phyloP scores from a whole-genome alignment of 345 rosid genomes.

The Stellera chamaejasme region DNA sequence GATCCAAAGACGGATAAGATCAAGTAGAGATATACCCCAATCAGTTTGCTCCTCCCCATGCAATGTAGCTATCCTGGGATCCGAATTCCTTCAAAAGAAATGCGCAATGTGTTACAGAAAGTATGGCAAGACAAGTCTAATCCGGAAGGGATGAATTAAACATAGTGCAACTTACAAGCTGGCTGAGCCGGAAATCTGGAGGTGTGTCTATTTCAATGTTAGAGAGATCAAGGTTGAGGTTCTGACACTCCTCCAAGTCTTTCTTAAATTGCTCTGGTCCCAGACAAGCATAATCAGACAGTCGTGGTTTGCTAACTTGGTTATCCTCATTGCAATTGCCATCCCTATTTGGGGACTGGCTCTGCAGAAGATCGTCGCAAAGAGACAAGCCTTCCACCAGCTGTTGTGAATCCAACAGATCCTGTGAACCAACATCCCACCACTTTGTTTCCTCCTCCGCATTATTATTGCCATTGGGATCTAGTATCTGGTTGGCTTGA shows the following conservation, averaged over 20 bases:
- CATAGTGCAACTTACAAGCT: slow-evolving; percentile 47
- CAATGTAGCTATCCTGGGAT: slow-evolving; percentile 82
- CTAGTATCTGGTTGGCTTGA: slow-evolving; percentile 20
- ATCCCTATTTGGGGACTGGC: slow-evolving; percentile 63
- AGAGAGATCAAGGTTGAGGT: slow-evolving; percentile 57
- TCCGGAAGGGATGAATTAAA: background rate
- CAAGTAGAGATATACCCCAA: slow-evolving; percentile 13
- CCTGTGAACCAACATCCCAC: slow-evolving; percentile 79
- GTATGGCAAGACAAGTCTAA: background rate
- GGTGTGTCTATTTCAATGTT: slow-evolving; percentile 86
- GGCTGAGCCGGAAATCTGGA: slow-evolving; percentile 90
- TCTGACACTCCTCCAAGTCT: slow-evolving; percentile 88
- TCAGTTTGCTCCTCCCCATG: slow-evolving; percentile 71
- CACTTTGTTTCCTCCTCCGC: slow-evolving; percentile 46
- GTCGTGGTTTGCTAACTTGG: slow-evolving; percentile 32
- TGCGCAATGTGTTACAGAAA: background rate
- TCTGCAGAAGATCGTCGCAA: slow-evolving; percentile 72
- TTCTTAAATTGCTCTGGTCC: slow-evolving; percentile 73
- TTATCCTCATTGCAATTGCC: slow-evolving; percentile 31
- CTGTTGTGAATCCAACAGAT: slow-evolving; percentile 75
- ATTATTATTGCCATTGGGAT: slow-evolving; percentile 12
- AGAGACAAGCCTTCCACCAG: slow-evolving; percentile 85
- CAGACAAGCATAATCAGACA: slow-evolving; percentile 63
- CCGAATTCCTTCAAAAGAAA: slow-evolving; percentile 60
- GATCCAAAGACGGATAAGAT: too few relatives aligned